Evolutionary conservation across 495 filamentous ascomycete species (phyloP), one percentile per base, ranked within the genome.

Genomic region (Cercophora samala): DNA sequence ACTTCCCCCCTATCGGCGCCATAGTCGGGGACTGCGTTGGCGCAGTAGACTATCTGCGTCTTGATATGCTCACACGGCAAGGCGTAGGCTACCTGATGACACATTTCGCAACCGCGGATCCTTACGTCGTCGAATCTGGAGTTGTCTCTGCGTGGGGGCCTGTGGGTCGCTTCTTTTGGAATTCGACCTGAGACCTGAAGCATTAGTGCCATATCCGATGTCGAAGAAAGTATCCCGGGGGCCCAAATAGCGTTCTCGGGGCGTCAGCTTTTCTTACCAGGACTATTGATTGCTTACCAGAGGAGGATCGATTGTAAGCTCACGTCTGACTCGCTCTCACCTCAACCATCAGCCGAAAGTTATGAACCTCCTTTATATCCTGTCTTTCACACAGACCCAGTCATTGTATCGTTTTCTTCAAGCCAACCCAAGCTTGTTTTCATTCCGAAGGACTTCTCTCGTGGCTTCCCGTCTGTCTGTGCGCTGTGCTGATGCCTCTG

Each of bases 11-110:
- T 26, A 5, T 62, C 58, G 22, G 26, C 42, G 19, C 52, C 29
- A 52, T 52, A 51, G 1, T 64, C 51, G 22, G n/a, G 18, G 63
- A 21, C 56, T 17, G 77, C 75, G 46, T 76, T 73, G 23, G 71
- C 65, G 63, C 76, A 80, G 70, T 76, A 80, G 63, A 75, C 69
- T 37, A 70, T 76, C 58, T 75, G 68, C 52, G 69, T 77, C 42
- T 73, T 62, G 64, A 78, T 70, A 64, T 80, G 77, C 66, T 77
- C 76, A 62, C 77, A 80, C 25, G 73, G 70, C 46, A 80, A 73
- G 22, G 72, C 75, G 60, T 78, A 78, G 26, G 72, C 66, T 13
- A 72, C 73, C 32, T 76, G 75, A 63, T 74, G 76, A 61, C 76
- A 80, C 76, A 78, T 77, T 26, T 21, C 58, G 23, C 9, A 18